Percentiles rank a stretch among this genome's conserved stretches.
Evolutionary conservation across 805 yeast genomes (phyloP).

Genomic region (Suhomyces vadensis): DNA sequence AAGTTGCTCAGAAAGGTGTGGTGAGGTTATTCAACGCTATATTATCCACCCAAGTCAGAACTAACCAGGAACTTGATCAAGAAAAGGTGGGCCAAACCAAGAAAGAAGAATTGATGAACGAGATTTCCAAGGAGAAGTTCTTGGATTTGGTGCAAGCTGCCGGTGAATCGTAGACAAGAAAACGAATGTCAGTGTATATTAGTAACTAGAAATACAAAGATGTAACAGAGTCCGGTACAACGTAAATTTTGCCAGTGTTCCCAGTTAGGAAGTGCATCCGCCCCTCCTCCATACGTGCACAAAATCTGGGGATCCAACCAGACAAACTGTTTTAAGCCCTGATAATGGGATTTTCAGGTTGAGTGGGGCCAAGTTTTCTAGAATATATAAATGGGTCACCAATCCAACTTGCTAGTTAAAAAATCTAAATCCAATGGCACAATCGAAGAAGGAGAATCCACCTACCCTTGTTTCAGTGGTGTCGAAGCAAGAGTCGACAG

Average conservation of each 20-base stretch:
- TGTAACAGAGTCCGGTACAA: neutral
- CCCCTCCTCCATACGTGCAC: too few relatives aligned
- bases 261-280: neutral
- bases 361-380: too few relatives aligned
- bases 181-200: neutral
- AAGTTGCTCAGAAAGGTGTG: constrained; percentile 86
- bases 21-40: constrained; percentile 83
- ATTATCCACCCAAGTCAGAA: constrained; percentile 69
- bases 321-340: too few relatives aligned
- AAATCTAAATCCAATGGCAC: too few relatives aligned
- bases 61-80: constrained; percentile 50
- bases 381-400: too few relatives aligned
- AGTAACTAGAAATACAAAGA: too few relatives aligned
- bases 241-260: neutral
- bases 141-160: constrained; percentile 84
- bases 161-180: constrained; percentile 46
- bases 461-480: too few relatives aligned
- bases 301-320: too few relatives aligned
- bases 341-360: too few relatives aligned
- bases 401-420: too few relatives aligned
- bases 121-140: constrained; percentile 85
- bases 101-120: constrained; percentile 65
- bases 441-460: too few relatives aligned
- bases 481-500: too few relatives aligned
- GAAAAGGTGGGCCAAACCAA: constrained; percentile 48